Evolutionary conservation across 2,329 filamentous ascomycete species (phyloP).

Genomic region (Cercospora sesami): DNA sequence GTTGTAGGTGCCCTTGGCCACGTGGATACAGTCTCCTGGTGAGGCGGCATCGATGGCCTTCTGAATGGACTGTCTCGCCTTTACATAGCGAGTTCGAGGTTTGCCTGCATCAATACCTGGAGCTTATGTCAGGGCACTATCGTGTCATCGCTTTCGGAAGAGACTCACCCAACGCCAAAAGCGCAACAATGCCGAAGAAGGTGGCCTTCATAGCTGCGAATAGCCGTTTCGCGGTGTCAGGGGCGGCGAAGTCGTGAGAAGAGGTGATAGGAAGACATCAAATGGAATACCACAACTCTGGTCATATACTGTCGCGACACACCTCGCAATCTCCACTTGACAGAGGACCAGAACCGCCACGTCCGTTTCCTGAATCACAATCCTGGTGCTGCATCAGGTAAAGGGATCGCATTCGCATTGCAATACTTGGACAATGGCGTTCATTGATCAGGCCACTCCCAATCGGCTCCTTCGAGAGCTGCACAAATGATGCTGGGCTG

Average conservation of each 20-base stretch:
- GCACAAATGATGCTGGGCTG: not conserved
- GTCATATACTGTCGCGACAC: not conserved
- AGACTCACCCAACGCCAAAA: not conserved
- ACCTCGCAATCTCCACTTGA: not conserved
- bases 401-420: not conserved
- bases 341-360: not conserved
- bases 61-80: not conserved
- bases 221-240: not conserved
- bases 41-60: not conserved
- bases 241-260: not conserved
- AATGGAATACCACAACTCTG: not conserved
- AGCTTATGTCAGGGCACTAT: too few relatives aligned
- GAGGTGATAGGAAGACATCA: not conserved
- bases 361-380: not conserved
- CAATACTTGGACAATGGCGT: not conserved
- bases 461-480: not conserved
- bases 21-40: not conserved
- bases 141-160: too few relatives aligned
- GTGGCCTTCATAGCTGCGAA: not conserved
- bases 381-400: not conserved
- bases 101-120: not conserved
- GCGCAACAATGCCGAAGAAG: not conserved
- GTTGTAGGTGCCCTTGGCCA: not conserved
- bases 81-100: not conserved
- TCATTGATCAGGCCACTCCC: not conserved